Evolutionary conservation across 768 basidiomycete genomes (phyloP).

Genomic region (Leccinum uliginosum): DNA sequence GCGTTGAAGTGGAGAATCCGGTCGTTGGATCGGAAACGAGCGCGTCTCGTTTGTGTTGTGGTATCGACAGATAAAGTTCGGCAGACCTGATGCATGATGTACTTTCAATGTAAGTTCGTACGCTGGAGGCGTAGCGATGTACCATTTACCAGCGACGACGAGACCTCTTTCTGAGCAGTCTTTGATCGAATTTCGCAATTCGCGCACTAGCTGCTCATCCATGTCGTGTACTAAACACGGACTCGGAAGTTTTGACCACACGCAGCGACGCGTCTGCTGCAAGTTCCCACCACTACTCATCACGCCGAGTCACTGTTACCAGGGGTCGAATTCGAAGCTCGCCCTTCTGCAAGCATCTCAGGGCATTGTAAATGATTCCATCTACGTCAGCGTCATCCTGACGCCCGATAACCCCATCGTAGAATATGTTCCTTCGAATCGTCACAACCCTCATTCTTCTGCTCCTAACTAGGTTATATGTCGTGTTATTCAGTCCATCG

Average conservation of each 20-base stretch:
- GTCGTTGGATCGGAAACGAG: slow-evolving; percentile 23
- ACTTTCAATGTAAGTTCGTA: slow-evolving; percentile 12
- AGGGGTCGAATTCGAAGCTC: neutral
- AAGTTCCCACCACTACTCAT: slow-evolving; percentile 11
- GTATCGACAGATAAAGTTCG: slow-evolving; percentile 64
- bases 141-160: slow-evolving; percentile 75
- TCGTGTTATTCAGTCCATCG: slow-evolving; percentile 11
- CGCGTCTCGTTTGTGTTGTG: slow-evolving; percentile 41
- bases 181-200: slow-evolving; percentile 56
- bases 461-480: slow-evolving; percentile 16
- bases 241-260: neutral
- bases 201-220: slow-evolving; percentile 49
- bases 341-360: neutral
- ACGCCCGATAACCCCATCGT: neutral
- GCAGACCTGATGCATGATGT: slow-evolving; percentile 54
- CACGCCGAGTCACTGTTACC: no score
- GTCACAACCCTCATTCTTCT: slow-evolving; percentile 7
- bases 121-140: slow-evolving; percentile 18
- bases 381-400: neutral
- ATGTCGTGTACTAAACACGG: slow-evolving; percentile 30
- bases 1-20: slow-evolving; percentile 58
- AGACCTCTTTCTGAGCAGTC: slow-evolving; percentile 76
- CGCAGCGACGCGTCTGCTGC: neutral
- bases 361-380: neutral
- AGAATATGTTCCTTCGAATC: slow-evolving; percentile 15